Evolutionary conservation across 2,329 filamentous ascomycete species (phyloP).

Genomic region (Plectosphaerella sp.): DNA sequence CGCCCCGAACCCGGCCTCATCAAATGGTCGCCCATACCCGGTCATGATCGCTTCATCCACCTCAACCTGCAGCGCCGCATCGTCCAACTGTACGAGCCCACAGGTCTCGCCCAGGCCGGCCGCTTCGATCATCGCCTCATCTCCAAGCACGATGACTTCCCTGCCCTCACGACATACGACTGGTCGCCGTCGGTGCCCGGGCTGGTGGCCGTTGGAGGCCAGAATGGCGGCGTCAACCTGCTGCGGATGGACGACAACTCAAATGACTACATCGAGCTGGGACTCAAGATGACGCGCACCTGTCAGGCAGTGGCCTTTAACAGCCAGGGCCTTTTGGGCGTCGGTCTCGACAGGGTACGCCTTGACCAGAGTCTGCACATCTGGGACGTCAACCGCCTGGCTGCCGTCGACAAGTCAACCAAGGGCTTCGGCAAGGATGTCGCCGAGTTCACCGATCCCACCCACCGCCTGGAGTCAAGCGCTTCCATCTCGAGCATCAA

Average conservation of each 20-base stretch:
- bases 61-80: conserved; percentile 61
- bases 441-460: conserved; percentile 49
- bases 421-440: conserved; percentile 46
- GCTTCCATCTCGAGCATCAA: conserved; percentile 79
- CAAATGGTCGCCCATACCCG: conserved; percentile 60
- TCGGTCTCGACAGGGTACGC: conserved; percentile 74
- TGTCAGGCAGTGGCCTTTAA: conserved; percentile 82
- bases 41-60: conserved; percentile 57
- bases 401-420: conserved; percentile 38
- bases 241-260: conserved; percentile 68
- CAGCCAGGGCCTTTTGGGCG: conserved; percentile 65
- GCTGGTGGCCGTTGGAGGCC: conserved; percentile 70
- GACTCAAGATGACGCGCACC: conserved; percentile 69
- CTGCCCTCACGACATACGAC: conserved; percentile 61
- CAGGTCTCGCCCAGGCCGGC: conserved; percentile 51
- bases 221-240: conserved; percentile 70
- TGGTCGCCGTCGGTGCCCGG: conserved; percentile 61
- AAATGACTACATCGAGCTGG: conserved; percentile 61
- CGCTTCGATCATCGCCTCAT: conserved; percentile 54
- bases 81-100: conserved; percentile 60
- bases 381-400: conserved; percentile 68
- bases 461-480: conserved; percentile 56
- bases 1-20: conserved; percentile 59
- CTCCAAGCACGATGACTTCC: conserved; percentile 58
- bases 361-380: conserved; percentile 81